A percentile compares a stretch with the other conserved stretches of the same genome.
These are phyloP conservation scores for Leishmania mexicana DNA, from an alignment of 208 protist species.

Conservation along the genomic window DNA sequence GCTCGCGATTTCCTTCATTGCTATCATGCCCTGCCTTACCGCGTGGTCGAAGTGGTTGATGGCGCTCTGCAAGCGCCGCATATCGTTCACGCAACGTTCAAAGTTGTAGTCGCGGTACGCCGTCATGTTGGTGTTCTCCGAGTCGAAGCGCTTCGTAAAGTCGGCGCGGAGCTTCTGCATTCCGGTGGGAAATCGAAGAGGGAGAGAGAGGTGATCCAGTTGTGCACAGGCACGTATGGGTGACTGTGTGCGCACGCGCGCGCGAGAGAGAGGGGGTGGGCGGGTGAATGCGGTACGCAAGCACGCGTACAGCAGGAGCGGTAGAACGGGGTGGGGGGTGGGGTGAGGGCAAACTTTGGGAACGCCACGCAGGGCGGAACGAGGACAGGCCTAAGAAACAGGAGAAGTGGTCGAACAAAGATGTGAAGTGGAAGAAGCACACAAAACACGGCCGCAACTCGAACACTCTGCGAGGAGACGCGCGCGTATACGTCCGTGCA, in stretches of 20 bases:
- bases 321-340: neutral
- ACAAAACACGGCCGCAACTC: neutral
- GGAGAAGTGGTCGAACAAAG: neutral
- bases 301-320: no score
- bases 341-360: neutral
- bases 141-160: conserved; percentile 28
- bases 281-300: neutral
- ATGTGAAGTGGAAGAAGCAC: no score
- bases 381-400: no score
- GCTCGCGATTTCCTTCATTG: conserved; percentile 71
- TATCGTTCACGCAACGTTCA: conserved; percentile 46
- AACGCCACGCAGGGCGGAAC: neutral
- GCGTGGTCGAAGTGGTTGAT: conserved; percentile 58
- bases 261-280: neutral
- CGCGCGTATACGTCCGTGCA: neutral
- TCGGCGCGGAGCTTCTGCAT: conserved; percentile 36
- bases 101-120: conserved; percentile 61
- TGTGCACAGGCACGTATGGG: neutral
- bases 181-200: neutral
- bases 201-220: neutral
- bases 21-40: conserved; percentile 56
- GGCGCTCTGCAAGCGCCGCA: conserved; percentile 43
- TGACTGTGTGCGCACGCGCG: neutral
- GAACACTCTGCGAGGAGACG: neutral
- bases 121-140: conserved; percentile 27